Evolutionary conservation across 495 filamentous ascomycete species (phyloP).

Genomic region (Daldinia childiae): DNA sequence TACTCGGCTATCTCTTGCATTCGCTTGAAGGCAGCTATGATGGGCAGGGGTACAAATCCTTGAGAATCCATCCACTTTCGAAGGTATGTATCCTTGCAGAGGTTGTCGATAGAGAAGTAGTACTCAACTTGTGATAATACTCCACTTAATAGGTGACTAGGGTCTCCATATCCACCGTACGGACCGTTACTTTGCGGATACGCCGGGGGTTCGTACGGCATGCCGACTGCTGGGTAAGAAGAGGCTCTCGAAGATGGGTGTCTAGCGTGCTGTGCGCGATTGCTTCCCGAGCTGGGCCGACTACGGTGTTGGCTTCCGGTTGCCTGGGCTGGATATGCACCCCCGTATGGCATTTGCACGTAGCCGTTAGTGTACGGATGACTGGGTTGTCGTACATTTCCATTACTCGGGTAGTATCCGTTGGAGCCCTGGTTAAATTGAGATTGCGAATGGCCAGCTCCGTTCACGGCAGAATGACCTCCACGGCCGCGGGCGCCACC

Average conservation of each 20-base stretch:
- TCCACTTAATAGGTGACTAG: slow-evolving; percentile 58
- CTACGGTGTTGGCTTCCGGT: slow-evolving; percentile 29
- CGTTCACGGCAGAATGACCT: slow-evolving; percentile 33
- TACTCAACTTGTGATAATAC: slow-evolving; percentile 80
- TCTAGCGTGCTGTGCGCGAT: slow-evolving; percentile 35
- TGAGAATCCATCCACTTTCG: slow-evolving; percentile 92
- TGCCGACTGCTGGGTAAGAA: slow-evolving; percentile 48
- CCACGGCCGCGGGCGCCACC: slow-evolving; percentile 42
- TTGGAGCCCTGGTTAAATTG: slow-evolving; percentile 33
- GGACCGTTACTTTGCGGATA: slow-evolving; percentile 72
- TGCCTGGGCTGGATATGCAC: slow-evolving; percentile 31
- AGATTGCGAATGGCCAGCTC: slow-evolving; percentile 32
- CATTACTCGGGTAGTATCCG: slow-evolving; percentile 32
- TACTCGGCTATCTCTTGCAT: slow-evolving; percentile 77
- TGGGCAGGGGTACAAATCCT: slow-evolving; percentile 81
- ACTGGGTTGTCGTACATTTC: slow-evolving; percentile 61
- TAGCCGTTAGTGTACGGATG: slow-evolving; percentile 51
- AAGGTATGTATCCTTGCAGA: slow-evolving; percentile 92
- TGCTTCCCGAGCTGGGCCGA: slow-evolving; percentile 37
- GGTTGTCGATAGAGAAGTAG: slow-evolving; percentile 96
- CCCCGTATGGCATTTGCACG: slow-evolving; percentile 42
- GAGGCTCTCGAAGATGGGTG: slow-evolving; percentile 38
- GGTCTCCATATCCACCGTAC: slow-evolving; percentile 68
- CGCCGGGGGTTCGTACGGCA: slow-evolving; percentile 58
- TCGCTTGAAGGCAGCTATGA: slow-evolving; percentile 85